A percentile compares a stretch with the other conserved stretches of the same genome.
Evolutionary conservation across 495 filamentous ascomycete species (phyloP).

Genomic region (Trichoderma gamsii): DNA sequence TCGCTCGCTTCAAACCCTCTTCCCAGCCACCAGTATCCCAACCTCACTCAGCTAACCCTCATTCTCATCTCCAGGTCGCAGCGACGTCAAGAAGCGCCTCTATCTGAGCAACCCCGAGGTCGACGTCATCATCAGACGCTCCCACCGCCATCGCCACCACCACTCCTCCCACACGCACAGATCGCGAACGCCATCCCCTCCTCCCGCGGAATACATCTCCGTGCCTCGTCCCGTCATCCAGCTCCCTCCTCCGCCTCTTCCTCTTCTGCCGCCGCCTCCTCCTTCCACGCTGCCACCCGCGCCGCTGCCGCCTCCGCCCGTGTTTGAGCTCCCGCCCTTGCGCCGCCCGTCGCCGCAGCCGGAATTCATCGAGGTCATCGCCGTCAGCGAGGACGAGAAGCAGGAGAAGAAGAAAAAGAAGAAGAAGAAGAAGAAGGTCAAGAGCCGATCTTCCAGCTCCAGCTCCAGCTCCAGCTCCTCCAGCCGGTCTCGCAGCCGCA

Average conservation of each 20-base stretch:
- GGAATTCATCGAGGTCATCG: conserved; percentile 45
- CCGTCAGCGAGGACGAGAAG: conserved; percentile 44
- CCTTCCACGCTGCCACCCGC: conserved; percentile 22
- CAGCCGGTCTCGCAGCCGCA: conserved; percentile 20
- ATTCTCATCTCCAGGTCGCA: conserved; percentile 17
- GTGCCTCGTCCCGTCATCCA: conserved; percentile 23
- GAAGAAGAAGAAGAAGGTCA: conserved; percentile 22
- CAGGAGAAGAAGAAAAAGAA: conserved; percentile 33
- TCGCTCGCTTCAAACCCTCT: not conserved
- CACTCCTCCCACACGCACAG: conserved; percentile 19
- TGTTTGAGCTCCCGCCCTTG: not conserved
- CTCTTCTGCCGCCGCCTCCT: conserved; percentile 20
- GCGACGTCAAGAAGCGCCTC: conserved; percentile 36
- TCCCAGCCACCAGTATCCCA: not conserved
- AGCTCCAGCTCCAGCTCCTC: conserved; percentile 20
- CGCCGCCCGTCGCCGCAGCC: conserved; percentile 20
- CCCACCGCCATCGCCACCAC: conserved; percentile 38
- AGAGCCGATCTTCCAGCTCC: conserved; percentile 24
- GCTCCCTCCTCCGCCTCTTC: conserved; percentile 21
- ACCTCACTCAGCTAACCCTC: conserved; percentile 15
- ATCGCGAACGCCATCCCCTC: conserved; percentile 22
- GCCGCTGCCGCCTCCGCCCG: conserved; percentile 24
- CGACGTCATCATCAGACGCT: conserved; percentile 34
- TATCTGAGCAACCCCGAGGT: conserved; percentile 39
- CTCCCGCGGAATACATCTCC: conserved; percentile 18